Base-by-base conservation (phyloP, 108 stramenopile genomes). In the Pseudonitzschia delicatissima region DNA sequence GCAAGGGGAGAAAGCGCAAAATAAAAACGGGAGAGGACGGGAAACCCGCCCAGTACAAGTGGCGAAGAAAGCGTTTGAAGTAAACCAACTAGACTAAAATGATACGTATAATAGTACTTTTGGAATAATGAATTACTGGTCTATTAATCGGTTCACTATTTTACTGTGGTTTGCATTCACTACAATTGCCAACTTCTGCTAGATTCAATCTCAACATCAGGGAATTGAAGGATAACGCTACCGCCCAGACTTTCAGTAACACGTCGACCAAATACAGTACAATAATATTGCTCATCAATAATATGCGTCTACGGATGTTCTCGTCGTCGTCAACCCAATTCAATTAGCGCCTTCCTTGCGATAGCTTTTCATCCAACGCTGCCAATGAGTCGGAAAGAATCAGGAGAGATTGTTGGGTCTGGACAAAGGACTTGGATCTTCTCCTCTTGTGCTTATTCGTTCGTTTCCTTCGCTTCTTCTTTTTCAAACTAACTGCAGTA, bases 1-100 rank as follows among this genome's bases (percentile, higher is more conserved):
- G 77, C 67, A 98, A 96, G 74, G 98, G 98, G 17, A 70, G 92
- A 7, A 92, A 91, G 69, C 71, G 89, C 28, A 96, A 96, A 69
- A 80, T 96, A 27, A 67, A 76, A 59, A 73, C 55, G 1, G 77
- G 63, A 0, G 79, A 81, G 61, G 76, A 84, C 74, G 88, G 87
- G 1, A 71, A 68, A 63, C 88, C 91, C 5, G 85, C 88, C 21
- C 77, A 80, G 33, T 93, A 90, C 65, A 86, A 86, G 61, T 90
- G 88, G 88, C 66, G 91, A 69, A 78, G 87, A 68, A 85, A 83
- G 69, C 70, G 88, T 23, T 62, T 80, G 51, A 13, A 18, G 37
- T 61, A 61, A 29, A 55, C 9, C 29, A 33, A 3, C n/a, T n/a
- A n/a, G n/a, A n/a, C n/a, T n/a, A n/a, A n/a, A n/a, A n/a, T n/a